A percentile compares a stretch with the other conserved stretches of the same genome.
These are phyloP conservation scores for Pichia sp. DNA, from an alignment of 1,139 yeast genomes.

Conservation along the genomic window DNA sequence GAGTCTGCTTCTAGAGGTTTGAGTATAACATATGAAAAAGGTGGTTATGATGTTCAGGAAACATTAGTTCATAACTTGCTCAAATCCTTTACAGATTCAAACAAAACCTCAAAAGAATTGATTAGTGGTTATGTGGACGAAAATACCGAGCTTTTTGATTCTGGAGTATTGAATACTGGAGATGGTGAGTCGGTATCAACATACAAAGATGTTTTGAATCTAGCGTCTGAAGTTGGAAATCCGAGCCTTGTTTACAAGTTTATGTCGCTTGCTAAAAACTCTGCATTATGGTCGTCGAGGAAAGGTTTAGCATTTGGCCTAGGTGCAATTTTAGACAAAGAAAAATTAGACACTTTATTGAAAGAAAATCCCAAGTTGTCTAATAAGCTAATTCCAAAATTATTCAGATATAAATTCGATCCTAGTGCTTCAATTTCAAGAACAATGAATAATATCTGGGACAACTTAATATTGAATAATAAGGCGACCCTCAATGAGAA, in stretches of 20 bases:
- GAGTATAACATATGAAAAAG: constrained; percentile 74
- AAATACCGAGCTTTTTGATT: constrained; percentile 83
- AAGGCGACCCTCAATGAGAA: constrained; percentile 50
- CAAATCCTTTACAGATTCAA: constrained; percentile 71
- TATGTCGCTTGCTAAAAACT: constrained; percentile 85
- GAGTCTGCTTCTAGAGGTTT: constrained; percentile 91
- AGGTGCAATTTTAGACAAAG: constrained; percentile 76
- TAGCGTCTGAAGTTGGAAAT: constrained; percentile 94
- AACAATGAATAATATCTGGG: constrained; percentile 91
- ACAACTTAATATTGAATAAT: constrained; percentile 57
- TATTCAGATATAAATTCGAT: constrained; percentile 81
- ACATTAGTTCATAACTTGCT: constrained; percentile 71
- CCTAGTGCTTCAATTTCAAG: constrained; percentile 71
- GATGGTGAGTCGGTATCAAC: constrained; percentile 81
- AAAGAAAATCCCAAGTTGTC: constrained; percentile 52
- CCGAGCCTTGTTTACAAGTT: constrained; percentile 91
- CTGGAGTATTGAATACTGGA: constrained; percentile 72
- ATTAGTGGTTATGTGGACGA: constrained; percentile 67
- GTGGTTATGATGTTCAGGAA: constrained; percentile 65
- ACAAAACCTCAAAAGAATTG: constrained; percentile 41
- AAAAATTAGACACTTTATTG: constrained; percentile 64
- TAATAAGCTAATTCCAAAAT: constrained; percentile 66
- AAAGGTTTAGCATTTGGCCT: constrained; percentile 93
- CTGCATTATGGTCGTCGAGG: constrained; percentile 88
- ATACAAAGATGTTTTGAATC: constrained; percentile 73